phyloP scores from a whole-genome alignment of 306 rosid genomes.

The Prunus mongolica region DNA sequence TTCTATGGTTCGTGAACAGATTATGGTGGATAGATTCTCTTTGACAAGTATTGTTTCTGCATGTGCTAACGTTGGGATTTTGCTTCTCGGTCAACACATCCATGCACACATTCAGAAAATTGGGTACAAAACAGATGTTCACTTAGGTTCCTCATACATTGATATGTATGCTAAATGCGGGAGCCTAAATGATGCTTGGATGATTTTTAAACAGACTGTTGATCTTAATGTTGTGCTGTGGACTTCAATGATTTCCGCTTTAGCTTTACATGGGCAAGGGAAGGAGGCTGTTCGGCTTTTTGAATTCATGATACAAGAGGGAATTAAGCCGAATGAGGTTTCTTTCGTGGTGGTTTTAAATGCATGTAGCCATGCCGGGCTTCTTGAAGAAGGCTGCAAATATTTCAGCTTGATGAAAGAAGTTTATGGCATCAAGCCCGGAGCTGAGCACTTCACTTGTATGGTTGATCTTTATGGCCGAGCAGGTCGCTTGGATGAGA shows the following conservation, averaged over 20 bases:
- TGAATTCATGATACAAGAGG: conserved; percentile 52
- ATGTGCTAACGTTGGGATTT: conserved; percentile 55
- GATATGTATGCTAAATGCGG: conserved; percentile 92
- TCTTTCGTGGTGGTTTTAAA: conserved; percentile 69
- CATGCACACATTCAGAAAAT: conserved; percentile 67
- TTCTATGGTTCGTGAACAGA: conserved; percentile 50
- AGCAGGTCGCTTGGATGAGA: conserved; percentile 65
- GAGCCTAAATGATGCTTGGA: conserved; percentile 53
- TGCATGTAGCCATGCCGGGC: conserved; percentile 89
- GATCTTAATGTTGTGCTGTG: conserved; percentile 59
- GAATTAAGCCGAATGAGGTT: conserved; percentile 69
- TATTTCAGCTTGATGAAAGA: conserved; percentile 77
- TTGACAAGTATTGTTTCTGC: conserved; percentile 67
- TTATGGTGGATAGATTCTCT: conserved; percentile 57
- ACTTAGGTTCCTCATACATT: conserved; percentile 62
- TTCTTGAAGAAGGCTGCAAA: conserved; percentile 63
- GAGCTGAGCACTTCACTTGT: conserved; percentile 68
- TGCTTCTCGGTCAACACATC: conserved; percentile 61
- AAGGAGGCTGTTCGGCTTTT: conserved; percentile 51
- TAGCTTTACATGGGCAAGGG: conserved; percentile 74
- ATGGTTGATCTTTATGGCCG: conserved; percentile 94
- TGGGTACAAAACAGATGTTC: conserved; percentile 53
- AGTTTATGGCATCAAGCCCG: conserved; percentile 52
- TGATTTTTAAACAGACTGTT: conserved; percentile 41
- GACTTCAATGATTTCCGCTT: conserved; percentile 83